These are phyloP conservation scores for Chrysopogon serrulatus DNA, from an alignment of 176 grass and related monocot genomes.

Conservation along the genomic window DNA sequence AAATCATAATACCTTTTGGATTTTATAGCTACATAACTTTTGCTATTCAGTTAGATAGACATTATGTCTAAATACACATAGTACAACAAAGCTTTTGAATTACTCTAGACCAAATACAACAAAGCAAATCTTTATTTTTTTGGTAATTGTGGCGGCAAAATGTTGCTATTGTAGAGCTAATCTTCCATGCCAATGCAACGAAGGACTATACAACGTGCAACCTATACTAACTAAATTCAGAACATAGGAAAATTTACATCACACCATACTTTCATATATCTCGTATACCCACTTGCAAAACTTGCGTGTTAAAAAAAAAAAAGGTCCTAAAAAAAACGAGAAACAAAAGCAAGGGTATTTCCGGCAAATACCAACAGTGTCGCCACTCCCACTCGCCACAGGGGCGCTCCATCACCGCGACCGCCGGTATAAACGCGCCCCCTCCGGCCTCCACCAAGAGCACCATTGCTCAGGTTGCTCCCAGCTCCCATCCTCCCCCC, in stretches of 20 bases:
- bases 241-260: neutral
- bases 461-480: neutral
- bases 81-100: too few relatives aligned
- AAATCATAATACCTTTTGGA: too few relatives aligned
- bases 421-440: conserved; percentile 14
- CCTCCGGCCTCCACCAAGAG: neutral
- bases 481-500: neutral
- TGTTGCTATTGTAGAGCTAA: neutral
- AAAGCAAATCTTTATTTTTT: too few relatives aligned
- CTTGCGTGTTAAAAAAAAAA: too few relatives aligned
- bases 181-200: neutral
- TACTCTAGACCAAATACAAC: too few relatives aligned
- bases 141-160: neutral
- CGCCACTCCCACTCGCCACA: neutral
- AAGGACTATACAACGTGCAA: neutral
- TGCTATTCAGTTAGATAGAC: too few relatives aligned
- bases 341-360: neutral
- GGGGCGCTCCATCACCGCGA: neutral
- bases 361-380: neutral
- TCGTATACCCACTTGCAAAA: neutral
- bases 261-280: neutral
- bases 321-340: too few relatives aligned
- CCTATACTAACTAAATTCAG: too few relatives aligned
- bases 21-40: too few relatives aligned
- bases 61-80: too few relatives aligned